These are phyloP conservation scores for Penicillium sp. DNA, from an alignment of 2,329 filamentous ascomycete species.

Conservation along the genomic window DNA sequence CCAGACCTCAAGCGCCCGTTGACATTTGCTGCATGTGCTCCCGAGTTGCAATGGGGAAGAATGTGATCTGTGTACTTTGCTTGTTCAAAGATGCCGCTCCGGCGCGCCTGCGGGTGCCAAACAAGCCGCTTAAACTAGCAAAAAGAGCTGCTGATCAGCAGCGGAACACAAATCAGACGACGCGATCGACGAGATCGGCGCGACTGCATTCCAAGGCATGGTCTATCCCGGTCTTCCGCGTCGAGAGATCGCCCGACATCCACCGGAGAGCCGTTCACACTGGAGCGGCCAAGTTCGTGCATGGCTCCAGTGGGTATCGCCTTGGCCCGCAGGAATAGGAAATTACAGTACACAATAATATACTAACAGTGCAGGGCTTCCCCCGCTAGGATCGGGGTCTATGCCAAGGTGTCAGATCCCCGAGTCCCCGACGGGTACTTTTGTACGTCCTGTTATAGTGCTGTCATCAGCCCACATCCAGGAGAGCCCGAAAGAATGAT, in stretches of 20 bases:
- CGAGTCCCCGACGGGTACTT: conserved; percentile 6
- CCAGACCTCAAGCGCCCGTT: too few relatives aligned
- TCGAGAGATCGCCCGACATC: conserved; percentile 11
- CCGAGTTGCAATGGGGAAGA: too few relatives aligned
- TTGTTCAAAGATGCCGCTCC: background rate
- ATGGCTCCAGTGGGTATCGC: conserved; percentile 2
- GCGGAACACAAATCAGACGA: conserved; percentile 11
- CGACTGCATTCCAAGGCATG: conserved; percentile 7
- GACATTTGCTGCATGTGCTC: too few relatives aligned
- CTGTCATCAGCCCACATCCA: too few relatives aligned
- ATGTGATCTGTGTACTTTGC: background rate
- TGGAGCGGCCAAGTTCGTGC: background rate
- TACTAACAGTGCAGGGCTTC: too few relatives aligned
- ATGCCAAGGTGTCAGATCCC: conserved; percentile 2
- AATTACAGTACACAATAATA: too few relatives aligned
- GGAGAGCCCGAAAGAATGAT: too few relatives aligned
- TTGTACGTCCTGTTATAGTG: too few relatives aligned
- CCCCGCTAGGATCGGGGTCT: background rate
- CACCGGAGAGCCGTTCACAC: background rate
- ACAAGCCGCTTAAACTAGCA: background rate
- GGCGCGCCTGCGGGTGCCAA: background rate
- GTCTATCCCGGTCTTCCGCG: conserved; percentile 13
- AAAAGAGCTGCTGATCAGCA: background rate
- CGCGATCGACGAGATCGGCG: conserved; percentile 8
- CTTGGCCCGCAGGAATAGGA: background rate